These are phyloP conservation scores for Prunus salicina DNA, from an alignment of 306 rosid genomes.

Conservation along the genomic window DNA sequence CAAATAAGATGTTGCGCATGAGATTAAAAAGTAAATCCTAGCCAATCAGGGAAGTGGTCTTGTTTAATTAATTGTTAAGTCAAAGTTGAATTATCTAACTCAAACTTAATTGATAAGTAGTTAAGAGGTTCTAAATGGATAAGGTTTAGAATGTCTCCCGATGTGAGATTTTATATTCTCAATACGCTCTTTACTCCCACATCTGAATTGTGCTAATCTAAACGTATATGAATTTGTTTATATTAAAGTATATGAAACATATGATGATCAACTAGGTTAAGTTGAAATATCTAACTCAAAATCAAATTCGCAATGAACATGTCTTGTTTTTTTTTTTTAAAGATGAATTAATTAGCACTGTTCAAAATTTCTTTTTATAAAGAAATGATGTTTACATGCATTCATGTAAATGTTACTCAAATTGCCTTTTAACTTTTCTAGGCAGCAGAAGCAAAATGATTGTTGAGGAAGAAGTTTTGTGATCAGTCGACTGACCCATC, in stretches of 20 bases:
- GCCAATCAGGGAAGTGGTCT: too few relatives aligned
- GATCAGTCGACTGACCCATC: background rate
- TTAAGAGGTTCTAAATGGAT: too few relatives aligned
- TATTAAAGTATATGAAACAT: background rate
- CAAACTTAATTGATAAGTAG: too few relatives aligned
- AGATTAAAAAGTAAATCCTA: background rate
- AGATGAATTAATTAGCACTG: too few relatives aligned
- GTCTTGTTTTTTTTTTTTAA: too few relatives aligned
- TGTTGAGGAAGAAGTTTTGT: background rate
- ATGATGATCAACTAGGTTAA: background rate
- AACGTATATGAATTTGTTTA: background rate
- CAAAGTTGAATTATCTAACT: too few relatives aligned
- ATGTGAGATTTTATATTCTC: background rate
- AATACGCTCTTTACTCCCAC: background rate
- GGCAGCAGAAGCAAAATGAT: background rate
- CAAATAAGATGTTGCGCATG: background rate
- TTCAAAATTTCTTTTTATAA: too few relatives aligned
- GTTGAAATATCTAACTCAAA: too few relatives aligned
- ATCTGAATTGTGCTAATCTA: background rate
- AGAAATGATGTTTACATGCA: background rate
- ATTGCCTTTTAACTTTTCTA: background rate
- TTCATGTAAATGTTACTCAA: background rate
- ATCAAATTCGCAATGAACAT: too few relatives aligned
- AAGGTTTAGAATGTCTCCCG: background rate
- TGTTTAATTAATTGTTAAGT: too few relatives aligned